Percentiles rank a stretch among this genome's conserved stretches.
Conservation (phyloP, 176 grass and related monocot species). For the Luzula sylvatica region DNA sequence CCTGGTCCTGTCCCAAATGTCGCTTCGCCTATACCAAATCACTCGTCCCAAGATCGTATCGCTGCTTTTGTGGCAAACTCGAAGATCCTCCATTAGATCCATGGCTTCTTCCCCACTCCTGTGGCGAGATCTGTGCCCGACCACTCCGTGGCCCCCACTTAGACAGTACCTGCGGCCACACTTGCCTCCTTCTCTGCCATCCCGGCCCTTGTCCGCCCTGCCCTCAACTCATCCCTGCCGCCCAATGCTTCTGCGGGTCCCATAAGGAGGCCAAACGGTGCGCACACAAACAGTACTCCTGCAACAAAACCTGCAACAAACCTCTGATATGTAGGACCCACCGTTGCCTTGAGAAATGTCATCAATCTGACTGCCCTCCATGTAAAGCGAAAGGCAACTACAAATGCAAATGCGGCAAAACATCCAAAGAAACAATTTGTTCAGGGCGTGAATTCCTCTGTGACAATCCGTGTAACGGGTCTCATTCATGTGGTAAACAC, state of each 20-base stretch:
- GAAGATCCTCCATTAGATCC: conserved; percentile 56
- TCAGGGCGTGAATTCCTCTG: conserved; percentile 55
- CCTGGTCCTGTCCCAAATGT: conserved; percentile 94
- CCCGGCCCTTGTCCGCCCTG: conserved; percentile 85
- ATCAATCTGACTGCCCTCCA: conserved; percentile 51
- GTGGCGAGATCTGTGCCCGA: conserved; percentile 57
- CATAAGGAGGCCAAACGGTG: conserved; percentile 51
- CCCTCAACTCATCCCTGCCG: conserved; percentile 40
- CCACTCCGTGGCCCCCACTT: conserved; percentile 25
- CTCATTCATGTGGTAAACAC: conserved; percentile 63
- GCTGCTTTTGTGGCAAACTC: conserved; percentile 73
- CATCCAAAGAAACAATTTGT: conserved; percentile 41
- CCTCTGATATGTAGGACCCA: conserved; percentile 54
- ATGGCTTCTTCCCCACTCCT: conserved; percentile 90
- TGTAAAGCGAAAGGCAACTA: conserved; percentile 43
- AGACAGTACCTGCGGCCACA: conserved; percentile 46
- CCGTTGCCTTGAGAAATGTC: conserved; percentile 46
- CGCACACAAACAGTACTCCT: conserved; percentile 69
- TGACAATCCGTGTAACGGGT: conserved; percentile 40
- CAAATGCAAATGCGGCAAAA: conserved; percentile 56
- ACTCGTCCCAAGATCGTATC: conserved; percentile 53
- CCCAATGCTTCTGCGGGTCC: conserved; percentile 59
- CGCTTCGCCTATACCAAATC: conserved; percentile 60
- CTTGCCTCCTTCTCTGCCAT: conserved; percentile 79
- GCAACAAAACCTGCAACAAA: conserved; percentile 36